phyloP scores from a whole-genome alignment of 1,139 yeast species.

The Casaregolazyma suthepensis region DNA sequence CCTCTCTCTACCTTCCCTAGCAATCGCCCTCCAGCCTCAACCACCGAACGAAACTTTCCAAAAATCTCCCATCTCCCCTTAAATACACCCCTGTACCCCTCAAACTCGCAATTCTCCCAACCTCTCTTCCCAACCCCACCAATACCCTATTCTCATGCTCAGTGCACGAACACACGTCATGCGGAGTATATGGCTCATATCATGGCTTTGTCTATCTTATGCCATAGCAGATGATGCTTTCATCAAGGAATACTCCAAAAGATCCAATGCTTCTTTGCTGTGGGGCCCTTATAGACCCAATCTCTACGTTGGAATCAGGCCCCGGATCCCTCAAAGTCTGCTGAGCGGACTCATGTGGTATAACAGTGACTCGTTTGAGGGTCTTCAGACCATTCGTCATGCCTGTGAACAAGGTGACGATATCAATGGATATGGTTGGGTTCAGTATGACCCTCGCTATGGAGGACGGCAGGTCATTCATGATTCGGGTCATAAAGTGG shows the following conservation, averaged over 20 bases:
- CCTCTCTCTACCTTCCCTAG: too few species aligned
- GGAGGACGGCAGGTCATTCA: constrained; percentile 80
- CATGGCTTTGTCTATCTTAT: not conserved
- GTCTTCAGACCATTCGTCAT: constrained; percentile 64
- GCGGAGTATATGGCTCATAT: not conserved
- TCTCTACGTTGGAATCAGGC: constrained; percentile 78
- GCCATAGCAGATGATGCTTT: constrained; percentile 10
- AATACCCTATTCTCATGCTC: not conserved
- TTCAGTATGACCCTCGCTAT: constrained; percentile 70
- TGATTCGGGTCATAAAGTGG: constrained; percentile 60
- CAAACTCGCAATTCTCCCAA: too few species aligned
- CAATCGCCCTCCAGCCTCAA: too few species aligned
- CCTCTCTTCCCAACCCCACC: not conserved
- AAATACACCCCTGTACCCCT: too few species aligned
- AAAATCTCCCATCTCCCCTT: too few species aligned
- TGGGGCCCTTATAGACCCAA: constrained; percentile 97
- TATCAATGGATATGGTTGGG: constrained; percentile 79
- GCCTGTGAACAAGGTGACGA: constrained; percentile 71
- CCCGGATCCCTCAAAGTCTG: constrained; percentile 65
- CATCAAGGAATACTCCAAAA: constrained; percentile 26
- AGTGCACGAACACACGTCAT: not conserved
- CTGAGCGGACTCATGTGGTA: constrained; percentile 89
- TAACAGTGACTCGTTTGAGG: constrained; percentile 54
- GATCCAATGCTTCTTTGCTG: constrained; percentile 42
- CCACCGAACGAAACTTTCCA: too few species aligned